Conservation (phyloP, 2,329 filamentous ascomycete genomes). For the Kalaharituber pfeilii region DNA sequence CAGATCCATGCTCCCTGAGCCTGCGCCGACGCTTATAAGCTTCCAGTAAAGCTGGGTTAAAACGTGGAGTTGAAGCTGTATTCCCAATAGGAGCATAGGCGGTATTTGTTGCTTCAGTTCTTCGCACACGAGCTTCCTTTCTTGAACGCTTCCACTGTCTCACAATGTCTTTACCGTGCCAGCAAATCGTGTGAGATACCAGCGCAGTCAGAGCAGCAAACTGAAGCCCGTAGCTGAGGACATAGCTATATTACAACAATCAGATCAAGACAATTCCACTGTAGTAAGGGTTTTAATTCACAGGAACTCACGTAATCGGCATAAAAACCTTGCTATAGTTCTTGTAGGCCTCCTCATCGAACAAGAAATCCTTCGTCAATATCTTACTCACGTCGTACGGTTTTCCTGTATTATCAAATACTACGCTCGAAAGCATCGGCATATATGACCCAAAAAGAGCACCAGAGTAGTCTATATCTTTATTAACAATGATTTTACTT, state of each 20-base stretch:
- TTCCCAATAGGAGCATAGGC: background rate
- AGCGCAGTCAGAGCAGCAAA: slow-evolving; percentile 68
- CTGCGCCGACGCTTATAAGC: slow-evolving; percentile 5
- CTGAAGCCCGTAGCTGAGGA: slow-evolving; percentile 69
- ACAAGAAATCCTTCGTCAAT: slow-evolving; percentile 57
- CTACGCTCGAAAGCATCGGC: slow-evolving; percentile 66
- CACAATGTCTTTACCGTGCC: slow-evolving; percentile 72
- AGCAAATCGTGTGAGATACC: slow-evolving; percentile 63
- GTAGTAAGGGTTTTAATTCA: background rate
- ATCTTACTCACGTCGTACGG: slow-evolving; percentile 70
- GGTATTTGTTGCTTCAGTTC: slow-evolving; percentile 9
- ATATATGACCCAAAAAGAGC: slow-evolving; percentile 67
- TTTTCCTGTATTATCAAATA: slow-evolving; percentile 69
- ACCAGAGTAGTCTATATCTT: slow-evolving; percentile 46
- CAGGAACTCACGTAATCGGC: slow-evolving; percentile 43
- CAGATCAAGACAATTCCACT: slow-evolving; percentile 3
- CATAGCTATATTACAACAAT: slow-evolving; percentile 34
- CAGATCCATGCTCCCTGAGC: slow-evolving; percentile 1
- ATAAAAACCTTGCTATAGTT: slow-evolving; percentile 72
- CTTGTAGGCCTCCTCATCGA: slow-evolving; percentile 58
- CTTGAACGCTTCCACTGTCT: slow-evolving; percentile 55
- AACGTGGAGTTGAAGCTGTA: background rate
- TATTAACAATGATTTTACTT: background rate
- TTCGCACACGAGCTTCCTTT: slow-evolving; percentile 38
- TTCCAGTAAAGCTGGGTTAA: background rate